Base-by-base conservation (phyloP, 108 stramenopile genomes). In the Cyclotella atomus region DNA sequence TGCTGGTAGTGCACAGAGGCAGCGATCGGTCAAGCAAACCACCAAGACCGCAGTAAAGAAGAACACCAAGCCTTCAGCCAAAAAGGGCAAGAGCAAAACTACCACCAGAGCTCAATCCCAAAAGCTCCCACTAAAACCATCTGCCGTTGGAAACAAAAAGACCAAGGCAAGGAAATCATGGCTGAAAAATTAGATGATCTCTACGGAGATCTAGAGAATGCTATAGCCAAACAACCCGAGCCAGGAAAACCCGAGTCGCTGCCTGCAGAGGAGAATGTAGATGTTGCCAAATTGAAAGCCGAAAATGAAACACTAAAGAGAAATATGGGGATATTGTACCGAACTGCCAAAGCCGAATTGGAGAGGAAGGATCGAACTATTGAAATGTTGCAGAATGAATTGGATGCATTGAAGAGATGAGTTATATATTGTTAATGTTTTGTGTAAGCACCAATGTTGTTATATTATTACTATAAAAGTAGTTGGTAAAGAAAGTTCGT, bases 331-430 rank as follows among this genome's bases (percentile, higher is more conserved):
- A 77, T 75, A 33, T 54, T 84, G 15, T 84, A 75, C 46, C 52
- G 69, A 52, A 84, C 79, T 32, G 55, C 79, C 24, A 76, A 82
- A 32, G 72, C 84, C 0, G 84, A 82, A 65, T 32, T 85, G 47
- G 81, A 77, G 28, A 74, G 77, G 29, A 83, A 83, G 70, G 81
- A 79, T 54, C 60, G 74, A 45, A 56, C 65, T 6, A 81, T 76
- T 41, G 68, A 54, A 29, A 53, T 50, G 54, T 52, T 81, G 70
- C 75, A 81, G 54, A 65, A 62, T 59, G 70, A 81, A 34, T 34
- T 81, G 52, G 80, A 81, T 59, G 35, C 73, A 17, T 24, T 69
- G 38, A 69, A 67, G 35, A 34, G 61, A 74, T 68, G 47, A 74
- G 0, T 16, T 49, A 4, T 0, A 41, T 21, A 52, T 52, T 21